Conservation (phyloP, 2,329 filamentous ascomycete genomes). For the Diaporthe citriasiana region DNA sequence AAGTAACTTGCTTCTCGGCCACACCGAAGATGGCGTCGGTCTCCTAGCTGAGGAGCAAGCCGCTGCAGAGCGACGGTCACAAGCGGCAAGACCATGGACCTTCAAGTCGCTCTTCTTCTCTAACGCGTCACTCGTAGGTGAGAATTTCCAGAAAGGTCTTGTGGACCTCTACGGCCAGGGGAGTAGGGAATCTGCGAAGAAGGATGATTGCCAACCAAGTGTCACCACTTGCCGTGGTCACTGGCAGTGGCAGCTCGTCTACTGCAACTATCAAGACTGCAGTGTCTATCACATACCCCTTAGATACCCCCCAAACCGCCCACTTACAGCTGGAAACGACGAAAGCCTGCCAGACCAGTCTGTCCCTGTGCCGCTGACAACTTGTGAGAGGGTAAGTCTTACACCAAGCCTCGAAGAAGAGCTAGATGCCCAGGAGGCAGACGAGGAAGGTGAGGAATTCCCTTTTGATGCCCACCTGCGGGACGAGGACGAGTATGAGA, state of each 20-base stretch:
- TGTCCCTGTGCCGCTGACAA: background rate
- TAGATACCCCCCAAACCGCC: background rate
- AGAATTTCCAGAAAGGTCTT: background rate
- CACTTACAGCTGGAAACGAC: background rate
- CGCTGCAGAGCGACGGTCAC: conserved; percentile 4
- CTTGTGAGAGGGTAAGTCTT: background rate
- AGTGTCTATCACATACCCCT: background rate
- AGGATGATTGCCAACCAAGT: background rate
- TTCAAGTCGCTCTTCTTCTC: conserved; percentile 5
- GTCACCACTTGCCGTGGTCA: background rate
- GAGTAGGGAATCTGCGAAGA: background rate
- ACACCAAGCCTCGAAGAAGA: background rate
- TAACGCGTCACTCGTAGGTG: conserved; percentile 22
- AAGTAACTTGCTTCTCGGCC: background rate
- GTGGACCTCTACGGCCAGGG: background rate
- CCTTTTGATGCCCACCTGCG: background rate
- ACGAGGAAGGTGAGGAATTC: background rate
- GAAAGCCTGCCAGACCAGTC: background rate
- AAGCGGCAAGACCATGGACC: background rate
- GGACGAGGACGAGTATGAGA: conserved; percentile 2
- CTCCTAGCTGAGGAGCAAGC: conserved; percentile 14
- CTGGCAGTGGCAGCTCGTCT: conserved; percentile 23
- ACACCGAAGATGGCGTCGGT: background rate
- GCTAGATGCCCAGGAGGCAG: background rate
- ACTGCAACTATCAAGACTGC: conserved; percentile 9